Evolutionary conservation across 768 basidiomycete genomes (phyloP).

Genomic region (Termitomyces eurrhizus): DNA sequence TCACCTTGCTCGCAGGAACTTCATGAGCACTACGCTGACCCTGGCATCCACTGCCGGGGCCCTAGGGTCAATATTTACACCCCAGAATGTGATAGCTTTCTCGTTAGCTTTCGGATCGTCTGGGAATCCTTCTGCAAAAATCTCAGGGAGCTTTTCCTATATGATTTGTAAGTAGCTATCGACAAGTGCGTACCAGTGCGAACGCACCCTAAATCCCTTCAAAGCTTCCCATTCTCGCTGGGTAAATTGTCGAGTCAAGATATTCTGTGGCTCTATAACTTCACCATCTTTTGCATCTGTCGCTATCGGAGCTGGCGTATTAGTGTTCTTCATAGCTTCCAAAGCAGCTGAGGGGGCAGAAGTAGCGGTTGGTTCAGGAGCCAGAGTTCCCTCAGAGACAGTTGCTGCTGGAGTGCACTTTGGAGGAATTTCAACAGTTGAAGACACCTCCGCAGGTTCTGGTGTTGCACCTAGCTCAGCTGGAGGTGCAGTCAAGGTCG

Average conservation of each 20-base stretch:
- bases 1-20: constrained; percentile 76
- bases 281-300: constrained; percentile 19
- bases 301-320: constrained; percentile 1
- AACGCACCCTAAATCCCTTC: constrained; percentile 59
- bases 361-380: constrained; percentile 11
- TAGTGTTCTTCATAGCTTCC: background rate
- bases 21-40: constrained; percentile 74
- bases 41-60: constrained; percentile 50
- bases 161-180: background rate
- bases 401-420: constrained; percentile 6
- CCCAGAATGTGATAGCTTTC: constrained; percentile 62
- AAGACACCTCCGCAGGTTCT: constrained; percentile 12
- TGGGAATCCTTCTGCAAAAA: constrained; percentile 57
- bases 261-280: constrained; percentile 58
- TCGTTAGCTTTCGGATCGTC: constrained; percentile 50
- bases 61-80: constrained; percentile 60
- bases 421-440: constrained; percentile 4
- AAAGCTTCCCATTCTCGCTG: constrained; percentile 70
- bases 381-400: constrained; percentile 5
- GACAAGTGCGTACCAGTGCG: background rate
- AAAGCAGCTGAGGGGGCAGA: background rate
- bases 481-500: constrained; percentile 13
- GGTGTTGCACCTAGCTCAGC: constrained; percentile 14
- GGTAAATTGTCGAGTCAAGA: constrained; percentile 66
- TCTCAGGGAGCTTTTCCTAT: constrained; percentile 43